Evolutionary conservation across 1,139 yeast species (phyloP), one percentile per base, ranked within the genome.

Genomic region (Yamadazyma conglobata): DNA sequence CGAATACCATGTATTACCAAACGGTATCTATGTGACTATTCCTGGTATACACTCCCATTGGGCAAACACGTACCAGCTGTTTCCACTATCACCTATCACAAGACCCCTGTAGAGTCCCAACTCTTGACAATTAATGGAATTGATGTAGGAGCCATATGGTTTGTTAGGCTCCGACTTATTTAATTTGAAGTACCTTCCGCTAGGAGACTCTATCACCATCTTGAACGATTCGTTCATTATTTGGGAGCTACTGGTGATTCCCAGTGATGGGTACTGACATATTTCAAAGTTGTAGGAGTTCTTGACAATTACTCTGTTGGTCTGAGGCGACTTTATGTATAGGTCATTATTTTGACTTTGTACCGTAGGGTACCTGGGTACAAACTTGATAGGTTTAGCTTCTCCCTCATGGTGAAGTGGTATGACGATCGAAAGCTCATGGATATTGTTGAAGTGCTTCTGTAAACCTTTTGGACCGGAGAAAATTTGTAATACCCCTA

Each of bases 11-110:
- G n/a, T n/a, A n/a, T n/a, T n/a, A n/a, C n/a, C n/a, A n/a, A n/a
- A n/a, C n/a, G n/a, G n/a, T n/a, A n/a, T n/a, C n/a, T 30, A 34
- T 3, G 38, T 44, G 15, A 52, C 47, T 10, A 44, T 32, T 0
- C 58, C 58, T 14, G 52, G 50, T 2, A 53, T 52, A 53, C 93
- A 83, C 26, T 70, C 70, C 98, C 98, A 91, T 56, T 87, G 95
- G 8, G 95, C 89, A 58, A 86, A 87, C 5, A 85, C 88, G 47
- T 88, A 83, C 89, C 95, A 86, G 34, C 91, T 81, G 39, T 73
- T 72, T 4, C 88, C 88, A 29, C 80, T 73, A 45, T 86, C 93
- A 6, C 89, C 82, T 28, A 84, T 73, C 0, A 86, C 87, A 31
- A 89, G 69, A 2, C 91, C 93, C 32, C 89, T 70, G 83, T 95